Conservation (phyloP, 306 rosid genomes). For the Pyrus bretschneideri region DNA sequence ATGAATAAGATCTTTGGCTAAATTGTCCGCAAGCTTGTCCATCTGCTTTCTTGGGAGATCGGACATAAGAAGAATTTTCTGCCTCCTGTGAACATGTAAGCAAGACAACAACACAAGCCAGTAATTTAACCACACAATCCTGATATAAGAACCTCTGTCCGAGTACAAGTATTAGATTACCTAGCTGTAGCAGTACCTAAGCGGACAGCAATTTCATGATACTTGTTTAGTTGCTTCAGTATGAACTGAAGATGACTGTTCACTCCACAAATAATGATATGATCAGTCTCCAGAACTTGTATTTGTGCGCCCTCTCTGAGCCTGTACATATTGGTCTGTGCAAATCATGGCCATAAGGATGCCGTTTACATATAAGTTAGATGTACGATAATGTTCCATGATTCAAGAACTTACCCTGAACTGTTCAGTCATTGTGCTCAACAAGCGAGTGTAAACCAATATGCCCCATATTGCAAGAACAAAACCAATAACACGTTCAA, state of each 20-base stretch:
- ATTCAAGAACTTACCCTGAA: slow-evolving; percentile 62
- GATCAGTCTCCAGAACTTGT: slow-evolving; percentile 92
- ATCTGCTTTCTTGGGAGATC: slow-evolving; percentile 95
- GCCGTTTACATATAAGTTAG: slow-evolving; percentile 3
- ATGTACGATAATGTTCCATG: slow-evolving; percentile 4
- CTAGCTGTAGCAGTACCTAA: slow-evolving; percentile 94
- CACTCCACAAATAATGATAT: slow-evolving; percentile 90
- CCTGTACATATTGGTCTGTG: slow-evolving; percentile 84
- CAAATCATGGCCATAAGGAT: slow-evolving; percentile 26
- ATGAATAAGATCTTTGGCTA: slow-evolving; percentile 72
- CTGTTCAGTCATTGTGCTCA: slow-evolving; percentile 95
- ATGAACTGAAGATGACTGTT: slow-evolving; percentile 81
- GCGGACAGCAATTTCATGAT: slow-evolving; percentile 81
- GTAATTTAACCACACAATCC: slow-evolving; percentile 21
- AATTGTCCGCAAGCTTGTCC: slow-evolving; percentile 67
- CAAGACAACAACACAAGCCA: slow-evolving; percentile 22
- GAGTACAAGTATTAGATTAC: slow-evolving; percentile 41
- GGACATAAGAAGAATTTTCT: slow-evolving; percentile 92
- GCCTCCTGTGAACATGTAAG: slow-evolving; percentile 54
- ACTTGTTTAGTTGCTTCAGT: slow-evolving; percentile 76
- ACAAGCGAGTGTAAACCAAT: slow-evolving; percentile 79
- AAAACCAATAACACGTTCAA: slow-evolving; percentile 88
- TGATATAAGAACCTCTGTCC: slow-evolving; percentile 19
- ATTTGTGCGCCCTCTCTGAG: slow-evolving; percentile 93
- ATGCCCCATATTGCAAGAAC: slow-evolving; percentile 97